phyloP scores from a whole-genome alignment of 2,329 filamentous ascomycete genomes.

The Drechslerella coelobrocha region DNA sequence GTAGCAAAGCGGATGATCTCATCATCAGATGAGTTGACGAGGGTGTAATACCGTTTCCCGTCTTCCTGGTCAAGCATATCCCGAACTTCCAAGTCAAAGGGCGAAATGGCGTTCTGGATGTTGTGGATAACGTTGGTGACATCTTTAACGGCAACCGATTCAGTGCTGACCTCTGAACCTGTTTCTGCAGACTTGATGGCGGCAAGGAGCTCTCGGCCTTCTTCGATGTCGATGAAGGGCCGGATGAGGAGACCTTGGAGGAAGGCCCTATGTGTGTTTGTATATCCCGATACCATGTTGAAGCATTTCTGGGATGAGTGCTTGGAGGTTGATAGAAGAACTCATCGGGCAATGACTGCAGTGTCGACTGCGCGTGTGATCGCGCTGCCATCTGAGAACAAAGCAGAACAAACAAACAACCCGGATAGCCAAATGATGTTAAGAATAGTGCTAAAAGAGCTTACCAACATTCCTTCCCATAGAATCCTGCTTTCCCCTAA shows the following conservation, averaged over 20 bases:
- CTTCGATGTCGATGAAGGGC: constrained; percentile 75
- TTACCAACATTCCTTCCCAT: too few relatives aligned
- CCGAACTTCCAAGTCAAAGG: constrained; percentile 87
- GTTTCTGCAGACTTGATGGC: constrained; percentile 69
- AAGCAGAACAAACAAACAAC: too few relatives aligned
- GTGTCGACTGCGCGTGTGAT: too few relatives aligned
- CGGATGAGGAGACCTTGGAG: constrained; percentile 85
- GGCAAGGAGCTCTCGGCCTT: constrained; percentile 77
- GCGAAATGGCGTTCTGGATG: constrained; percentile 74
- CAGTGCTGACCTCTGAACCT: constrained; percentile 60
- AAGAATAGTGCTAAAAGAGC: too few relatives aligned
- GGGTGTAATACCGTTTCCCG: constrained; percentile 70
- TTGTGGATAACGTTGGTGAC: constrained; percentile 73
- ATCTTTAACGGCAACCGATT: constrained; percentile 70
- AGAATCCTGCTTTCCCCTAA: too few relatives aligned
- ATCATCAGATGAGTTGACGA: constrained; percentile 89
- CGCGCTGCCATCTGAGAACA: too few relatives aligned
- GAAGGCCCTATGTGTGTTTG: constrained; percentile 81
- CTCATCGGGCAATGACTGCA: too few relatives aligned
- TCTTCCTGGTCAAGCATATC: constrained; percentile 74
- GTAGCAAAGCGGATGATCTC: constrained; percentile 86
- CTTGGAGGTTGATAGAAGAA: background rate
- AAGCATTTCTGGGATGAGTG: background rate
- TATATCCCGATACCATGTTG: constrained; percentile 58
- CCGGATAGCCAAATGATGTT: too few relatives aligned